Evolutionary conservation across 2,329 filamentous ascomycete species (phyloP).

Genomic region (Trichoderma simmonsii): DNA sequence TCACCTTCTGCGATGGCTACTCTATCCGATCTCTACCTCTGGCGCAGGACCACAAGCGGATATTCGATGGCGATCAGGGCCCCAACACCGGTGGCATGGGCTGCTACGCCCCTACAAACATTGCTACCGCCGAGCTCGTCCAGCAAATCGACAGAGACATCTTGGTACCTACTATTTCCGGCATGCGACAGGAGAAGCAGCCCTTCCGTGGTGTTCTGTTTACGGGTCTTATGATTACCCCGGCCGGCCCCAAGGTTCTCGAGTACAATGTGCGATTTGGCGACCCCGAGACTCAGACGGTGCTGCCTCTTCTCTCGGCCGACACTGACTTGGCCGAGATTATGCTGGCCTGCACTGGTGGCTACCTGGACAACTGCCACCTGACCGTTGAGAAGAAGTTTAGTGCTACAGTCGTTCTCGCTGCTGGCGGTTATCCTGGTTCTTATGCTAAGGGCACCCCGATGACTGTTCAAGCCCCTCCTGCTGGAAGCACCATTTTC

Average conservation of each 20-base stretch:
- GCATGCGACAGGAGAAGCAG: slow-evolving; percentile 77
- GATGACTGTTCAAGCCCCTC: slow-evolving; percentile 49
- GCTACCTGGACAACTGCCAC: slow-evolving; percentile 66
- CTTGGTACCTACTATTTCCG: slow-evolving; percentile 83
- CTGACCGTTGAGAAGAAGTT: slow-evolving; percentile 67
- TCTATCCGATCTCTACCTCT: slow-evolving; percentile 80
- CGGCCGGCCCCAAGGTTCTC: slow-evolving; percentile 73
- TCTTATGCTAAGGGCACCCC: slow-evolving; percentile 75
- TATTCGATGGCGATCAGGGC: slow-evolving; percentile 83
- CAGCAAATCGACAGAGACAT: slow-evolving; percentile 76
- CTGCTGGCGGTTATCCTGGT: slow-evolving; percentile 86
- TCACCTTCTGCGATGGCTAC: slow-evolving; percentile 88
- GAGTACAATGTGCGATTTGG: slow-evolving; percentile 95
- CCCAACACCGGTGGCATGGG: slow-evolving; percentile 98
- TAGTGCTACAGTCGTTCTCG: slow-evolving; percentile 90
- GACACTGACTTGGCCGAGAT: slow-evolving; percentile 84
- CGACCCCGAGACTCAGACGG: slow-evolving; percentile 86
- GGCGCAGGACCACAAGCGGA: slow-evolving; percentile 95
- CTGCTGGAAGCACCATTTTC: slow-evolving; percentile 66
- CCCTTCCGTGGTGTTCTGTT: slow-evolving; percentile 75
- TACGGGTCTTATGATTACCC: slow-evolving; percentile 91
- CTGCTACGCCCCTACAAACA: slow-evolving; percentile 87
- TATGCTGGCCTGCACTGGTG: slow-evolving; percentile 79
- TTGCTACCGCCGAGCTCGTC: slow-evolving; percentile 71
- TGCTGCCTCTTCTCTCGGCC: slow-evolving; percentile 71